Base-by-base conservation (phyloP, 495 filamentous ascomycete species). In the Xylaria nigripes region DNA sequence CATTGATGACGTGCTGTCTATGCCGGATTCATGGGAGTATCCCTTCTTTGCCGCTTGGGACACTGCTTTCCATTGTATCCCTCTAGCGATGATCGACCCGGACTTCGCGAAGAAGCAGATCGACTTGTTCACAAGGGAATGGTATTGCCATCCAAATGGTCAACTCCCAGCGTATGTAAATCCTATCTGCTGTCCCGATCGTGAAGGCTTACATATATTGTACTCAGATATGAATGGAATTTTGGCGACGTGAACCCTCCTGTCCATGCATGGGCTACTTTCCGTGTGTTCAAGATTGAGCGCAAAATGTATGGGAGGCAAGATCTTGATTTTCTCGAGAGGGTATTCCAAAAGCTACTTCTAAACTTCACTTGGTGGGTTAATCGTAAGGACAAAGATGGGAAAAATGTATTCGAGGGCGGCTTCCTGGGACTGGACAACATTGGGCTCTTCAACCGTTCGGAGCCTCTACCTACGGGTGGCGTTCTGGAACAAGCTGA, bases 301-400 rank as follows among this genome's bases (percentile, higher is more conserved):
- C 83, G 93, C 54, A 97, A 97, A 71, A 80, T 97, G 73, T 97
- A 96, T 62, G 92, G 92, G 22, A 84, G 88, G 24, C 86, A 95
- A 65, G 92, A 97, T 67, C 75, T 96, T 23, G 92, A 96, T 69
- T 96, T 96, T 70, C 77, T 97, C 16, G 92, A 96, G 71, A 78
- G 93, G 25, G 93, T 97, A 15, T 97, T 96, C 73, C 92, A 97
- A 61, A 97, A 97, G 70, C 67, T 97, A 59, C 72, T 96, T 22
- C 74, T 97, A 43, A 97, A 96, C 72, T 97, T 97, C 70, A 97
- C 93, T 12, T 97, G 93, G 92, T 96, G 92, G 91, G 89, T 95
- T 3, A 96, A 96, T 70, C 86, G 91, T 27, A 97, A 97, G 68
- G 92, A 97, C 60, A 81, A 74, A 22, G 87, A 95, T 3, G 91